Base-by-base conservation (phyloP, 1,284 basidiomycete genomes). In the Cutaneotrichosporon mucoides region DNA sequence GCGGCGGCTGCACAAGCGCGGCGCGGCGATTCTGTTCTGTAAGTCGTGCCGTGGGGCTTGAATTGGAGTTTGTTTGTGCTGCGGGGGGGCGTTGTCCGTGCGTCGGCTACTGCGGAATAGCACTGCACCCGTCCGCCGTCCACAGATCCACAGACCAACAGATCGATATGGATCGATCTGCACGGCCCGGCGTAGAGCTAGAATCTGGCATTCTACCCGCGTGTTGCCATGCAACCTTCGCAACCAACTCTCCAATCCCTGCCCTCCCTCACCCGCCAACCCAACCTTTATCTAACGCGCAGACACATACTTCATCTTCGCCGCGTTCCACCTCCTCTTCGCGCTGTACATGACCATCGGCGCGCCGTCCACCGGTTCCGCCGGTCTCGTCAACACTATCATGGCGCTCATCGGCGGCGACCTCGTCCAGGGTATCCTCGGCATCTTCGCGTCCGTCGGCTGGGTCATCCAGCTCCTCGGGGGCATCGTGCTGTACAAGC, bases 221-320 rank as follows among this genome's bases (percentile, higher is more conserved):
- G 24, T 24, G 24, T 24, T 24, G 24, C 24, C 24, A 24, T 24
- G 24, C 24, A 24, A 24, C 24, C 45, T 16, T 5, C 45, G 45
- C 45, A 34, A 5, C 45, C 33, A 9, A 9, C 16, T 24, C 15
- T 45, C 9, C 16, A 8, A 8, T n/a, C 4, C 9, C 15, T 13
- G 9, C 5, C 9, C 44, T 16, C 16, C 16, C 8, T 33, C 15
- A 5, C 16, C 7, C 13, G 10, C 12, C 6, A 34, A 13, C 34
- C 12, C 6, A 48, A 48, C 9, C 10, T 60, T 72, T 38, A 66
- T 52, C 38, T 40, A 12, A 40, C 38, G 12, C 40, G 13, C 73
- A 93, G 93, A 96, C 81, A 79, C 93, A 65, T 97, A 90, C 82
- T 95, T 95, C 82, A 85, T 96, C 79, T 98, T 98, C 79, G 84